Evolutionary conservation across 805 yeast species (phyloP).

Genomic region (Dipodascus geniculatus): DNA sequence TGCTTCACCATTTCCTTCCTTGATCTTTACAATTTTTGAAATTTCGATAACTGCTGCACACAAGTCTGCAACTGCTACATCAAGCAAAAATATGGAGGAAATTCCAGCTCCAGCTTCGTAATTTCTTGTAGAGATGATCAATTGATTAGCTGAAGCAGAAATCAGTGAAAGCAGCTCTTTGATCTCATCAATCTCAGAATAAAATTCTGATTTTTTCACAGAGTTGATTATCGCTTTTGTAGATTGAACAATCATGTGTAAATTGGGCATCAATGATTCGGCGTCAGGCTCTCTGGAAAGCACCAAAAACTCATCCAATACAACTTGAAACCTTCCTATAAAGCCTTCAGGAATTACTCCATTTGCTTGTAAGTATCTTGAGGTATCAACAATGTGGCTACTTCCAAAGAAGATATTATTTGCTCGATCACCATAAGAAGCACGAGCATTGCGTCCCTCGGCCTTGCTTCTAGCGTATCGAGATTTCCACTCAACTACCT

Average conservation of each 20-base stretch:
- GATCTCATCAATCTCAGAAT: conserved; percentile 10
- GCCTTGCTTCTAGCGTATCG: conserved; percentile 21
- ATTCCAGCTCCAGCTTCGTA: conserved; percentile 50
- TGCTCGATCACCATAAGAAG: conserved; percentile 10
- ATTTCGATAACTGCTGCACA: conserved; percentile 42
- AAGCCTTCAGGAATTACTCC: conserved; percentile 21
- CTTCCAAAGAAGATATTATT: neutral
- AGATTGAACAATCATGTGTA: conserved; percentile 25
- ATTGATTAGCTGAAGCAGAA: conserved; percentile 59
- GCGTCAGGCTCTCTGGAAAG: conserved; percentile 17
- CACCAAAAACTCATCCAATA: conserved; percentile 25
- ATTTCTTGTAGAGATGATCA: conserved; percentile 67
- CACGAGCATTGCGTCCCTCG: conserved; percentile 19
- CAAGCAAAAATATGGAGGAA: conserved; percentile 58
- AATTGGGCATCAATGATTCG: conserved; percentile 19
- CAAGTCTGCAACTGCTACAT: conserved; percentile 67
- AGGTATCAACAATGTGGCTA: conserved; percentile 1
- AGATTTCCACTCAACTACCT: conserved; percentile 26
- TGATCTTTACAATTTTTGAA: conserved; percentile 21
- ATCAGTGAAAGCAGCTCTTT: conserved; percentile 30
- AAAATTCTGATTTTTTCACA: conserved; percentile 9
- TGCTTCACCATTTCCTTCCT: neutral
- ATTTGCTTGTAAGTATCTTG: conserved; percentile 8
- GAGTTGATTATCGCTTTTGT: conserved; percentile 22
- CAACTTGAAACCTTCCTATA: conserved; percentile 22